These are phyloP conservation scores for Tylopilus felleus DNA, from an alignment of 768 basidiomycete genomes.

Conservation along the genomic window DNA sequence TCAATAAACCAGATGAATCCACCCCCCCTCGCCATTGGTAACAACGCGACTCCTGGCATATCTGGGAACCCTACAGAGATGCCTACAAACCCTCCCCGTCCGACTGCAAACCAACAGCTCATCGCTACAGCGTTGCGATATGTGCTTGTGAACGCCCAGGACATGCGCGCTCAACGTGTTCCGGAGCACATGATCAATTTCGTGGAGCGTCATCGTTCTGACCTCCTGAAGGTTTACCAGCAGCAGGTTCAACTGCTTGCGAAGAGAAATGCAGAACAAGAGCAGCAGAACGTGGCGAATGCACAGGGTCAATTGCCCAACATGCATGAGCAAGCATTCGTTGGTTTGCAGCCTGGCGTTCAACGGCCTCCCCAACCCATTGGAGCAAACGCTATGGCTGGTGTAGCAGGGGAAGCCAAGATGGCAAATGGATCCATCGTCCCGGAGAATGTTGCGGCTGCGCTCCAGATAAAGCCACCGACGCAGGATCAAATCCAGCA, in stretches of 20 bases:
- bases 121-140: slow-evolving; percentile 46
- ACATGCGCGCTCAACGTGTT: slow-evolving; percentile 52
- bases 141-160: slow-evolving; percentile 42
- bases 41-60: slow-evolving; percentile 4
- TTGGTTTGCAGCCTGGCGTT: slow-evolving; percentile 10
- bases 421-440: slow-evolving; percentile 9
- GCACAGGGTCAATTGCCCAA: slow-evolving; percentile 16
- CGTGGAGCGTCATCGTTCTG: slow-evolving; percentile 52
- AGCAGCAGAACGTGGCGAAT: slow-evolving; percentile 21
- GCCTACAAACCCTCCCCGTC: slow-evolving; percentile 14
- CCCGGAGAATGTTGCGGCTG: slow-evolving; percentile 1
- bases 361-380: slow-evolving; percentile 17
- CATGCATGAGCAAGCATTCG: slow-evolving; percentile 19
- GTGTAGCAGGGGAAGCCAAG: slow-evolving; percentile 19
- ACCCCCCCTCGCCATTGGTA: slow-evolving; percentile 9
- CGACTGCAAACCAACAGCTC: slow-evolving; percentile 27
- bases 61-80: slow-evolving; percentile 21
- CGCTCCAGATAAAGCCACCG: slow-evolving; percentile 11
- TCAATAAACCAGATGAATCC: slow-evolving; percentile 14
- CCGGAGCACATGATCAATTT: slow-evolving; percentile 49
- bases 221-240: slow-evolving; percentile 27
- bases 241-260: slow-evolving; percentile 18
- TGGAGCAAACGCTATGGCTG: slow-evolving; percentile 10
- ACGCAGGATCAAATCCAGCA: slow-evolving; percentile 36
- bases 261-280: slow-evolving; percentile 24